Evolutionary conservation across 1,139 yeast genomes (phyloP).

Genomic region (Suhomyces chickasaworum): DNA sequence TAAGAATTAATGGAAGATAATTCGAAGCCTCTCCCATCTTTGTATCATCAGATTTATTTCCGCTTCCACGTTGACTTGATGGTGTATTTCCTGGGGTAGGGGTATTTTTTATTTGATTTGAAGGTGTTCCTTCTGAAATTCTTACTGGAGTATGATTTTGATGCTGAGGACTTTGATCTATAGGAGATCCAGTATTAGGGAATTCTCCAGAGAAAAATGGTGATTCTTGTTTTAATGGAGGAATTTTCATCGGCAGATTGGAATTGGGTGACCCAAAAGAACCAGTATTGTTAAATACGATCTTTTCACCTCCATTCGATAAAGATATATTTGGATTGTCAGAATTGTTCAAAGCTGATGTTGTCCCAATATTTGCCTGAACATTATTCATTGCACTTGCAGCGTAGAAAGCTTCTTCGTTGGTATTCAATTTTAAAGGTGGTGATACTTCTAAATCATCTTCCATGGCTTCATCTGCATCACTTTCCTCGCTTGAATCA

Average conservation of each 20-base stretch:
- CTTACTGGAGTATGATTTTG: slow-evolving; percentile 10
- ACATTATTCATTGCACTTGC: not conserved
- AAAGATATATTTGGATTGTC: not conserved
- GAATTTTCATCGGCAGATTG: slow-evolving; percentile 17
- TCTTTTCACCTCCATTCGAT: slow-evolving; percentile 1
- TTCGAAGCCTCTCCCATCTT: slow-evolving; percentile 45
- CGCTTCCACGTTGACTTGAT: slow-evolving; percentile 7
- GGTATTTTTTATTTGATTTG: slow-evolving; percentile 4
- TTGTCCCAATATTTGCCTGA: not conserved
- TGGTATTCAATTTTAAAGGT: slow-evolving; percentile 35
- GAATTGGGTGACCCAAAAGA: slow-evolving; percentile 32
- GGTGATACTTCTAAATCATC: slow-evolving; percentile 25
- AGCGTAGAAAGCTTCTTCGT: slow-evolving; percentile 19
- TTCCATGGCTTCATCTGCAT: slow-evolving; percentile 36
- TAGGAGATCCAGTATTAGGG: slow-evolving; percentile 24
- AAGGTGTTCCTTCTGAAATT: slow-evolving; percentile 3
- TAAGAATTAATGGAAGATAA: slow-evolving; percentile 62
- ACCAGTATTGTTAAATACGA: slow-evolving; percentile 15
- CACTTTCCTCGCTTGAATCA: slow-evolving; percentile 37
- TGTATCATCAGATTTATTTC: slow-evolving; percentile 8
- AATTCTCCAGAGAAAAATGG: slow-evolving; percentile 31
- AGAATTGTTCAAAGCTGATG: not conserved
- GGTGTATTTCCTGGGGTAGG: slow-evolving; percentile 10
- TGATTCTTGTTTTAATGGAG: slow-evolving; percentile 29
- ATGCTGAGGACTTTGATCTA: slow-evolving; percentile 22